These are phyloP conservation scores for Solanum aculeatissimum DNA, from an alignment of 305 asterid genomes.

Conservation along the genomic window DNA sequence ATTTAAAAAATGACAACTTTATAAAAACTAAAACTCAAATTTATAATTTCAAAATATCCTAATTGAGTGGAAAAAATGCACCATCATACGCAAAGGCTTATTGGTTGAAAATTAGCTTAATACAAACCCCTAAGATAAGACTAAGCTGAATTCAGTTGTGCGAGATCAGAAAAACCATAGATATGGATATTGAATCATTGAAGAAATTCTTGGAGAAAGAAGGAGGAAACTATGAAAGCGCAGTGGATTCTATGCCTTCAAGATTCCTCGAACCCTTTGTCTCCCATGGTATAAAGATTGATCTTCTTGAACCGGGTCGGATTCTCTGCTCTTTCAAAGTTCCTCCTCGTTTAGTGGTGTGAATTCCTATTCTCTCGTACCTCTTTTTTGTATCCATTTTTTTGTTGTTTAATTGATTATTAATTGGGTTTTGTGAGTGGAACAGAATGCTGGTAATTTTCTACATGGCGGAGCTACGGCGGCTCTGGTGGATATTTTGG, in stretches of 20 bases:
- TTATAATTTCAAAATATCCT: too few species aligned
- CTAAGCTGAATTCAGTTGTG: background rate
- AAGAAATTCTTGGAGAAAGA: constrained; percentile 51
- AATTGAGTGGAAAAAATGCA: too few species aligned
- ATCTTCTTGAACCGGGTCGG: constrained; percentile 63
- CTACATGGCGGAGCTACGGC: constrained; percentile 94
- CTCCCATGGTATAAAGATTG: constrained; percentile 52
- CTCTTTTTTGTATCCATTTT: background rate
- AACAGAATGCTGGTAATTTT: constrained; percentile 54
- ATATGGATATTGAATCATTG: constrained; percentile 44
- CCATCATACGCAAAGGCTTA: too few species aligned
- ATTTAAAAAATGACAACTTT: too few species aligned
- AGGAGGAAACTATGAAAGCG: constrained; percentile 36
- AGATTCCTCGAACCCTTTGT: constrained; percentile 57
- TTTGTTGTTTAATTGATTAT: background rate
- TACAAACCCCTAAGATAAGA: too few species aligned
- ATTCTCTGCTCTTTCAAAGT: constrained; percentile 58
- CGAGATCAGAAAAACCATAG: background rate
- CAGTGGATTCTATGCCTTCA: constrained; percentile 51
- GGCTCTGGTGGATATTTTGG: constrained; percentile 71
- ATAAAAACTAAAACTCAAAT: too few species aligned
- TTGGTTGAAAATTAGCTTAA: too few species aligned
- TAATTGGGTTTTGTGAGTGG: background rate
- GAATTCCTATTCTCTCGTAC: background rate
- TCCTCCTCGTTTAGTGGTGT: constrained; percentile 87